Evolutionary conservation across 106 monocot species (phyloP).

Genomic region (Dendrobium huoshanense): DNA sequence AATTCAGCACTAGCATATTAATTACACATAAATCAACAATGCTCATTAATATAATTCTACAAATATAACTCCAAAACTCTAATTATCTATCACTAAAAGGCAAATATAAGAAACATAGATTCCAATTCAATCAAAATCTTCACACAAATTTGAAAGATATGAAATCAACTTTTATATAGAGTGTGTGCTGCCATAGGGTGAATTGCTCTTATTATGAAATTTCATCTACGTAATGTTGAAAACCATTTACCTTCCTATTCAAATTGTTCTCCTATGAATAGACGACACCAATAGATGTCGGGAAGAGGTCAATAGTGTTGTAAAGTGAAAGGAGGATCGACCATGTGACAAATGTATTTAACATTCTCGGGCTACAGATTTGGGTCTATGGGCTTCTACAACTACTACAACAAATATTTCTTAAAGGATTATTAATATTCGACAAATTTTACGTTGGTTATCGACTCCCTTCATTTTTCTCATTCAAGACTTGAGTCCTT

Average conservation of each 20-base stretch:
- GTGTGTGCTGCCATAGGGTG: slow-evolving; percentile 42
- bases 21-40: neutral
- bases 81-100: neutral
- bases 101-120: neutral
- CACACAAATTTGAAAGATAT: neutral
- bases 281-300: slow-evolving; percentile 26
- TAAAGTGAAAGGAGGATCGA: slow-evolving; percentile 20
- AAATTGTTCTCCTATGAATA: slow-evolving; percentile 16
- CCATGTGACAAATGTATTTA: neutral
- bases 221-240: slow-evolving; percentile 52
- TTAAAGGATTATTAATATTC: too few species aligned
- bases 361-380: too few species aligned
- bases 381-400: too few species aligned
- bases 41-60: neutral
- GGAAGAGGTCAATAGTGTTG: slow-evolving; percentile 30
- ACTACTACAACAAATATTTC: too few species aligned
- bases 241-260: slow-evolving; percentile 61
- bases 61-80: neutral
- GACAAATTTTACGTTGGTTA: too few species aligned
- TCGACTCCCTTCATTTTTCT: too few species aligned
- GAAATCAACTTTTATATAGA: slow-evolving; percentile 37
- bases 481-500: too few species aligned
- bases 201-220: slow-evolving; percentile 47
- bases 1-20: neutral
- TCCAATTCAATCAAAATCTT: slow-evolving; percentile 1